phyloP scores from a whole-genome alignment of 441 rosid genomes.

The Pelargonium citronellum region DNA sequence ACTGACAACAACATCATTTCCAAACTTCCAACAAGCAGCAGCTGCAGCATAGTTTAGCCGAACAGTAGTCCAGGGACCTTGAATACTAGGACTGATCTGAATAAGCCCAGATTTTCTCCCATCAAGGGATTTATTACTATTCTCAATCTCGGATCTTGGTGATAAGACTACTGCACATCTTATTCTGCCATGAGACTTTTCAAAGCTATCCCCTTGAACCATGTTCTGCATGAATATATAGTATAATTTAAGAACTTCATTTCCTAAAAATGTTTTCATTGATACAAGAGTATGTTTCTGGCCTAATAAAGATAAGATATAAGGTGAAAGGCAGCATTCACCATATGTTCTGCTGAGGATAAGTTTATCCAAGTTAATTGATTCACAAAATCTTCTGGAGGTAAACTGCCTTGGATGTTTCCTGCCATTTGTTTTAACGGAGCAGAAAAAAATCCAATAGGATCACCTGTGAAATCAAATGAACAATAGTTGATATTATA shows the following conservation, averaged over 20 bases:
- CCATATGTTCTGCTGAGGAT: constrained; percentile 45
- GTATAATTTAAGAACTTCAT: constrained; percentile 11
- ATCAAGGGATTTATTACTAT: constrained; percentile 30
- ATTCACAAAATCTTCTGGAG: constrained; percentile 42
- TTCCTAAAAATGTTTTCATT: constrained; percentile 2
- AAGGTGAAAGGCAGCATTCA: constrained; percentile 25
- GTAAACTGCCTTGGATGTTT: constrained; percentile 35
- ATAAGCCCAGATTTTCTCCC: constrained; percentile 67
- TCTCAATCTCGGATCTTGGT: constrained; percentile 45
- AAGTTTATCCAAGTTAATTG: constrained; percentile 68
- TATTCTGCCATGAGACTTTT: constrained; percentile 44
- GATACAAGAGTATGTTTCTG: background rate
- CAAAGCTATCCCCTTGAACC: constrained; percentile 32
- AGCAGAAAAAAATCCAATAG: constrained; percentile 71
- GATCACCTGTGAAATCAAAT: constrained; percentile 50
- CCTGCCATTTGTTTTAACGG: constrained; percentile 62
- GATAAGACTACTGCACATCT: constrained; percentile 68
- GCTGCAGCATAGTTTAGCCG: constrained; percentile 94
- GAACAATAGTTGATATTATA: background rate
- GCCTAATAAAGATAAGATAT: background rate
- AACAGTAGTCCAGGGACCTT: constrained; percentile 96
- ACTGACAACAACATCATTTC: constrained; percentile 90
- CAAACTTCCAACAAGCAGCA: constrained; percentile 94
- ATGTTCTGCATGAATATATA: constrained; percentile 42
- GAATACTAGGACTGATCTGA: constrained; percentile 86